phyloP scores from a whole-genome alignment of 2,329 filamentous ascomycete species.

The Phialemoniopsis sp. region DNA sequence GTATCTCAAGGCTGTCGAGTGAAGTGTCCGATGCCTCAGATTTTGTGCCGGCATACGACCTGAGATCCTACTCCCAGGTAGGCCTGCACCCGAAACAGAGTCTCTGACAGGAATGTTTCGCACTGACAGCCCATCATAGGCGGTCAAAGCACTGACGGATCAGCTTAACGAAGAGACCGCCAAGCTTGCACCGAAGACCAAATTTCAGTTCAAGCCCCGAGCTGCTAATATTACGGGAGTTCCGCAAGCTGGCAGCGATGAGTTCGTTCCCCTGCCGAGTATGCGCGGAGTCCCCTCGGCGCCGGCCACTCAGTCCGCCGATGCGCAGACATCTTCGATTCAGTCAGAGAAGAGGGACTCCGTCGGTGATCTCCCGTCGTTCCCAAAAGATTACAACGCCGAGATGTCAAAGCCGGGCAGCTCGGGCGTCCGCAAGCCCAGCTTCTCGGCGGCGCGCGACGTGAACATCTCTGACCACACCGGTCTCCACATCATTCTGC shows the following conservation, averaged over 20 bases:
- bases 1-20: constrained; percentile 75
- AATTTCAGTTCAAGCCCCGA: constrained; percentile 71
- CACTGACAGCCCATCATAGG: constrained; percentile 43
- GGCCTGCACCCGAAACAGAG: constrained; percentile 3
- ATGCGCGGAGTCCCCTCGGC: constrained; percentile 4
- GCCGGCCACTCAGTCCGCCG: too few relatives aligned
- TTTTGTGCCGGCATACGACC: constrained; percentile 84
- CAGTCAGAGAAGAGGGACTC: constrained; percentile 24
- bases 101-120: too few relatives aligned
- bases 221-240: constrained; percentile 6
- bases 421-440: constrained; percentile 51
- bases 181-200: constrained; percentile 67
- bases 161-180: constrained; percentile 69
- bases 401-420: constrained; percentile 39
- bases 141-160: constrained; percentile 76
- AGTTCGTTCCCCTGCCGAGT: too few relatives aligned
- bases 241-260: too few relatives aligned
- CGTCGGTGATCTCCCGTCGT: constrained; percentile 29
- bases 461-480: constrained; percentile 64
- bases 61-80: constrained; percentile 79
- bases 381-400: constrained; percentile 51
- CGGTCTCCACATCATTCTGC: constrained; percentile 72
- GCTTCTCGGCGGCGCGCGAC: constrained; percentile 57
- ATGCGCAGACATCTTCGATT: neutral
- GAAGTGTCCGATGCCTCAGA: constrained; percentile 81